Conservation (phyloP, 768 basidiomycete species). For the Russula earlei region DNA sequence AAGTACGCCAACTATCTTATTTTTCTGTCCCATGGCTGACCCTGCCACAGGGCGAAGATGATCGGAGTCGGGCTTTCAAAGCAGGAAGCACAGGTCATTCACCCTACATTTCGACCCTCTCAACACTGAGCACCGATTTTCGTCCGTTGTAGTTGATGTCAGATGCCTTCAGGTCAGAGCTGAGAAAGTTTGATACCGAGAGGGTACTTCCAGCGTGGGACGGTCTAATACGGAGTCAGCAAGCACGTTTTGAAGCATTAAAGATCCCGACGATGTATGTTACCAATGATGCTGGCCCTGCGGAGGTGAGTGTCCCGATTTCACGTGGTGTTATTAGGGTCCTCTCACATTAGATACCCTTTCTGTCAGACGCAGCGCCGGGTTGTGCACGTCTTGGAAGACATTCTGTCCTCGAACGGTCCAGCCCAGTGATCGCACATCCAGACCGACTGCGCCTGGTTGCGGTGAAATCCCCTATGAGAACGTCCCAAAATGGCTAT, state of each 20-base stretch:
- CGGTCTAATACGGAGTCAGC: constrained; percentile 60
- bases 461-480: background rate
- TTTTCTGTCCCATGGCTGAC: background rate
- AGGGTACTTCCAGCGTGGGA: constrained; percentile 70
- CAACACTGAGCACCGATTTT: constrained; percentile 5
- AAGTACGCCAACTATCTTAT: constrained; percentile 38
- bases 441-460: background rate
- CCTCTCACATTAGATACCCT: background rate
- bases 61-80: constrained; percentile 56
- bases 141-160: constrained; percentile 45
- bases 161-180: constrained; percentile 52
- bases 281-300: constrained; percentile 37
- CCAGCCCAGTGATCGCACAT: constrained; percentile 4
- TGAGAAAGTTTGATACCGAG: constrained; percentile 60
- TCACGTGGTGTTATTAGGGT: background rate
- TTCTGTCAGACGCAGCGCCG: constrained; percentile 50
- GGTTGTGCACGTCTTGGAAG: constrained; percentile 61
- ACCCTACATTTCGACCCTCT: constrained; percentile 21
- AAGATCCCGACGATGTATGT: constrained; percentile 66
- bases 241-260: constrained; percentile 47
- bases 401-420: constrained; percentile 29
- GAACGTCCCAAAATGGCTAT: background rate
- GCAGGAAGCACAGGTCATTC: constrained; percentile 52
- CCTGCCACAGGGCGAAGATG: constrained; percentile 48
- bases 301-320: constrained; percentile 40